Base-by-base conservation (phyloP, 768 basidiomycete genomes). In the Ramaria sp. region DNA sequence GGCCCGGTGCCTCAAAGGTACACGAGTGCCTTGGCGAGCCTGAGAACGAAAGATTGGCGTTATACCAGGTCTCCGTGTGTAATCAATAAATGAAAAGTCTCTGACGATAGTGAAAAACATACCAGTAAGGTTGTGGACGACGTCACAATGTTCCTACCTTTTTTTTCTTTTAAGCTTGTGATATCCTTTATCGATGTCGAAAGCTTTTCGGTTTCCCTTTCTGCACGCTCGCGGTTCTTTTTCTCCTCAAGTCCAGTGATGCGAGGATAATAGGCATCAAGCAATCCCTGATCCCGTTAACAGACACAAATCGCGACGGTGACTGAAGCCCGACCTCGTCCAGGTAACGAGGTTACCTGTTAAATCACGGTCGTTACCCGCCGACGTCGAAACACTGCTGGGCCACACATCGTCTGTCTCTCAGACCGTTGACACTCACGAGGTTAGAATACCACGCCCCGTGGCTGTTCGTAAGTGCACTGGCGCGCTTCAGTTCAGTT, bases 1-100 rank as follows among this genome's bases (percentile, higher is more conserved):
- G 94, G 22, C 89, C 90, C 0, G 92, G 91, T 16, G 92, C 89
- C 4, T 91, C 91, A 63, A 88, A 94, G n/a, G 12, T 82, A 82
- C 88, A 97, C 92, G 39, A 96, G 73, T 16, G 88, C 82, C 57
- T 83, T 78, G 15, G 91, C 89, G 25, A 96, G 77, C 64, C 82
- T 89, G 64, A 92, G 77, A 34, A 96, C 69, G 69, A 95, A 97
- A 53, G 81, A 79, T 59, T 94, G 91, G 54, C 94, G 78, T 57
- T 84, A 78, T 42, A 86, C 69, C 65, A 92, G 81, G 13, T 88
- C 92, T 83, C 67, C 64, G 43, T 53, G 18, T 34, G 39, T 41
- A 32, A 25, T 55, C 32, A 61, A 49, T 18, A 22, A n/a, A n/a
- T 24, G 10, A 32, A 5, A 45, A 22, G 24, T 25, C 18, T 8